A percentile compares a stretch with the other conserved stretches of the same genome.
Conservation (phyloP, 345 rosid species). For the Erodium maritimum region DNA sequence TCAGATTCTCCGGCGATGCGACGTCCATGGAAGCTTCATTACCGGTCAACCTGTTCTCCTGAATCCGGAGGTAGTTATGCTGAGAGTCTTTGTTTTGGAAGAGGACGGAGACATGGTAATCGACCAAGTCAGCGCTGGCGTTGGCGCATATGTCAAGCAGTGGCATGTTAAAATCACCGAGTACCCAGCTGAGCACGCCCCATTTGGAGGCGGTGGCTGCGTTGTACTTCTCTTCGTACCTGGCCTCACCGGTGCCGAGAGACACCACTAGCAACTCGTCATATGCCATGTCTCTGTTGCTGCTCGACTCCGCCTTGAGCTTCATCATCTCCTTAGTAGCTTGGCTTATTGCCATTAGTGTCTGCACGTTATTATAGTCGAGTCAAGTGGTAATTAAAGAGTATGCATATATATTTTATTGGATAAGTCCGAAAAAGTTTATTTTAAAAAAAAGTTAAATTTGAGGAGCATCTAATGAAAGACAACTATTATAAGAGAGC, state of each 20-base stretch:
- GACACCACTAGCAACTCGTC: not conserved
- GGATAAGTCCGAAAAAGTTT: no score
- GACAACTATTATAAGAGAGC: no score
- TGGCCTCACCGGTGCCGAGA: slow-evolving; percentile 15
- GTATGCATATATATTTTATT: no score
- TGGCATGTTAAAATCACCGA: not conserved
- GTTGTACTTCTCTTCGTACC: slow-evolving; percentile 11
- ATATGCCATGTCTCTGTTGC: not conserved
- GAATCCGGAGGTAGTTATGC: not conserved
- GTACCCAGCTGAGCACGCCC: slow-evolving; percentile 14
- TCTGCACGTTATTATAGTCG: not conserved
- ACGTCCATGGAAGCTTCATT: not conserved
- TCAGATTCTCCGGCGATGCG: not conserved
- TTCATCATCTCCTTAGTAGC: not conserved
- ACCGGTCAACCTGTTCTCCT: not conserved
- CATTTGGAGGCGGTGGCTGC: slow-evolving; percentile 17
- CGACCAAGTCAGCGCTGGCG: not conserved
- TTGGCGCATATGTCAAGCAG: not conserved
- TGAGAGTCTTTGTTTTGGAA: not conserved
- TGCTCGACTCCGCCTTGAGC: not conserved
- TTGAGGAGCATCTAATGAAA: no score
- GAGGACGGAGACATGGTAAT: not conserved
- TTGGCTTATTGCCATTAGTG: not conserved
- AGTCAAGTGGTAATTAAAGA: no score
- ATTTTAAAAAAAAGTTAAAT: no score